A percentile compares a stretch with the other conserved stretches of the same genome.
Conservation (phyloP, 306 rosid species). For the Echinosophora koreensis region DNA sequence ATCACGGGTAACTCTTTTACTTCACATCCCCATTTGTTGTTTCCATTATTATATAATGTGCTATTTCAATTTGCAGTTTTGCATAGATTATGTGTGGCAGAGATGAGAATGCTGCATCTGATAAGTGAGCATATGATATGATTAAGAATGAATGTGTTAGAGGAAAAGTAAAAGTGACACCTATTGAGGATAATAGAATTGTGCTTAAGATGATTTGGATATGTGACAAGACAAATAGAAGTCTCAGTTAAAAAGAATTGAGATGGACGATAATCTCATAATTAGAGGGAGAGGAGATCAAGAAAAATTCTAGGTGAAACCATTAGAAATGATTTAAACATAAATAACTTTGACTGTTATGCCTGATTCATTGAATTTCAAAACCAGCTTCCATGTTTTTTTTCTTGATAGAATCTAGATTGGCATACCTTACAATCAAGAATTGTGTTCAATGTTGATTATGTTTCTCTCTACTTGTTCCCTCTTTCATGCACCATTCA, state of each 20-base stretch:
- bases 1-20: constrained; percentile 55
- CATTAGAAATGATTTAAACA: neutral
- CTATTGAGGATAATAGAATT: neutral
- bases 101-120: too few relatives aligned
- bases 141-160: neutral
- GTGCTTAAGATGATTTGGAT: neutral
- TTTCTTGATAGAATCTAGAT: neutral
- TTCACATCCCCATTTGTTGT: constrained; percentile 1
- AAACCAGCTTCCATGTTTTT: neutral
- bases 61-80: constrained; percentile 11
- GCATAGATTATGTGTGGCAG: neutral
- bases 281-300: too few relatives aligned
- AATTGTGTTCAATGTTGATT: constrained; percentile 34
- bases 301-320: too few relatives aligned
- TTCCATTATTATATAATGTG: neutral
- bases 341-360: neutral
- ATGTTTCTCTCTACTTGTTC: constrained; percentile 35
- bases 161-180: neutral
- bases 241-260: neutral
- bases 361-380: neutral
- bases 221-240: neutral
- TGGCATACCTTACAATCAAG: neutral
- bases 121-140: neutral
- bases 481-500: constrained; percentile 13
- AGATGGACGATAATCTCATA: too few relatives aligned